Conservation (phyloP, 352 stramenopile species). For the Peronospora farinosa region DNA sequence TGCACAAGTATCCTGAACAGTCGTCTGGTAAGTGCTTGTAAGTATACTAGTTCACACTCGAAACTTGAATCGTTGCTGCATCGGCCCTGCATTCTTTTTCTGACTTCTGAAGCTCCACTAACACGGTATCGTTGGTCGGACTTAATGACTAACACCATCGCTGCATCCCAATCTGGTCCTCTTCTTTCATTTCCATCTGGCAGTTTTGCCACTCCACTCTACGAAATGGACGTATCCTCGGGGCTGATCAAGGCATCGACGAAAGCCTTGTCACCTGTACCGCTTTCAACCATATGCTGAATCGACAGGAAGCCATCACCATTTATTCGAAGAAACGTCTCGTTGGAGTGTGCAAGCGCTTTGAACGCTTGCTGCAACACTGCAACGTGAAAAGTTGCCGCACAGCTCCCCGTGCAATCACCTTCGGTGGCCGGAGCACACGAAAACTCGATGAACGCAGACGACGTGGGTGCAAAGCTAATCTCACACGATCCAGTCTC, state of each 20-base stretch:
- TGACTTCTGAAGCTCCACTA: not conserved
- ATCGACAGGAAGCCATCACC: conserved; percentile 71
- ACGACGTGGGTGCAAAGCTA: conserved; percentile 58
- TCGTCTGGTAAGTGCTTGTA: not conserved
- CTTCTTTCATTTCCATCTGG: not conserved
- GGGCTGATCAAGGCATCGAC: conserved; percentile 76
- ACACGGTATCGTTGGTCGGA: not conserved
- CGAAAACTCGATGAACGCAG: conserved; percentile 80
- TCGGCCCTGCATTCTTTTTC: not conserved
- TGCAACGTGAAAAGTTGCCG: conserved; percentile 69
- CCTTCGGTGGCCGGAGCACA: conserved; percentile 28
- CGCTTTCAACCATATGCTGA: conserved; percentile 75
- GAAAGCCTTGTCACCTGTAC: conserved; percentile 69
- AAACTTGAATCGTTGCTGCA: not conserved
- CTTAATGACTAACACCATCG: conserved; percentile 8
- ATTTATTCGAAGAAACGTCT: conserved; percentile 83
- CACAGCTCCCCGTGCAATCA: conserved; percentile 24
- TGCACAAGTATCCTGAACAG: not conserved
- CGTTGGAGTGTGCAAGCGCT: conserved; percentile 62
- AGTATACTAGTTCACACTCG: not conserved
- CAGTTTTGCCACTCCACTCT: conserved; percentile 2
- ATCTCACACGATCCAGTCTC: conserved; percentile 79
- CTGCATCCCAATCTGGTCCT: not conserved
- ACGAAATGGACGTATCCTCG: conserved; percentile 54
- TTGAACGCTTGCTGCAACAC: conserved; percentile 82